These are phyloP conservation scores for Hebeloma cylindrosporum DNA, from an alignment of 768 basidiomycete species.

Conservation along the genomic window DNA sequence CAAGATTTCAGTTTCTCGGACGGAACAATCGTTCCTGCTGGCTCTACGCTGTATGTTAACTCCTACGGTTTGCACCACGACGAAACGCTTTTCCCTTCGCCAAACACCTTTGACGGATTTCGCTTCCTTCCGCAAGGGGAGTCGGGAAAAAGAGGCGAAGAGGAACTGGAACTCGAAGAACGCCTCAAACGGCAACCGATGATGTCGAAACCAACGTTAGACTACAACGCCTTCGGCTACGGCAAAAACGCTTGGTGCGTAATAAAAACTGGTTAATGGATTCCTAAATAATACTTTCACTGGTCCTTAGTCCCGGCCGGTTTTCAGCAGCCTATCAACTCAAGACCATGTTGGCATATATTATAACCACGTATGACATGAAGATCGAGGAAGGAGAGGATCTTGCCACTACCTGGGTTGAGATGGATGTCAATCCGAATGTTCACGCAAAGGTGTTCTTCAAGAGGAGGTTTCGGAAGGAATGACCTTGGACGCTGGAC, in stretches of 20 bases:
- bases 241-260: conserved; percentile 32
- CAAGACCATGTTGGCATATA: conserved; percentile 46
- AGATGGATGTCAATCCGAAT: conserved; percentile 2
- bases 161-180: conserved; percentile 17
- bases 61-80: conserved; percentile 23
- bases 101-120: conserved; percentile 45
- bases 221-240: conserved; percentile 34
- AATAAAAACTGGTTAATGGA: not conserved
- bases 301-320: conserved; percentile 37
- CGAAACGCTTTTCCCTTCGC: conserved; percentile 30
- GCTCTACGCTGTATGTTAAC: conserved; percentile 23
- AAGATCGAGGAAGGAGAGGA: conserved; percentile 15
- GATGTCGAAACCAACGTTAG: conserved; percentile 23
- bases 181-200: conserved; percentile 21
- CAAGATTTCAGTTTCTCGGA: conserved; percentile 34
- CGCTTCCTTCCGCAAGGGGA: conserved; percentile 39
- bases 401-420: conserved; percentile 1
- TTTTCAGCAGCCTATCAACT: conserved; percentile 47
- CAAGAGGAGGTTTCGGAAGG: not conserved
- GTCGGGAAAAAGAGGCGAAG: not conserved
- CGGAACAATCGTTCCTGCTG: conserved; percentile 32
- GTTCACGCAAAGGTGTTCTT: not conserved
- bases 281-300: not conserved
- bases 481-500: not conserved
- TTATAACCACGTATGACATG: conserved; percentile 43